Conservation (phyloP, 2,329 filamentous ascomycete genomes). For the Aspergillus sp. region DNA sequence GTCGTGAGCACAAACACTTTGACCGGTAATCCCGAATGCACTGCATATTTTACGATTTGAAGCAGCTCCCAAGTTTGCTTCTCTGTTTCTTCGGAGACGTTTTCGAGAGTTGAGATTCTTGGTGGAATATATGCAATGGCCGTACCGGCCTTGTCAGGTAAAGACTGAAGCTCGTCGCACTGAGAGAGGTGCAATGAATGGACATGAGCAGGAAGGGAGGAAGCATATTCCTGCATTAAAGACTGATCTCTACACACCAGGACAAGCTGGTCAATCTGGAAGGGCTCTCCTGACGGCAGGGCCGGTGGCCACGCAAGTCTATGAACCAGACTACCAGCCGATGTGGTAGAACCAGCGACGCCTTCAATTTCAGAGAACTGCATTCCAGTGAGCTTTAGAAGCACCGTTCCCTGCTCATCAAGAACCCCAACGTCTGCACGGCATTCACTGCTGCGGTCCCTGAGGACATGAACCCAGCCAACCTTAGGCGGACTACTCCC, state of each 20-base stretch:
- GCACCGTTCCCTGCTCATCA: conserved; percentile 27
- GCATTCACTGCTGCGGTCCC: background rate
- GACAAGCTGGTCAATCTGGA: conserved; percentile 16
- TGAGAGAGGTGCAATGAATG: background rate
- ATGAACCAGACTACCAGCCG: conserved; percentile 36
- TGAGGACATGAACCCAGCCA: conserved; percentile 37
- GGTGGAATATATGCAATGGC: conserved; percentile 13
- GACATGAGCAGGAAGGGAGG: background rate
- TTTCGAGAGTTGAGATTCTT: background rate
- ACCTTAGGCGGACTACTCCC: conserved; percentile 29
- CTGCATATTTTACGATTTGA: conserved; percentile 6
- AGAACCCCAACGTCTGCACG: background rate
- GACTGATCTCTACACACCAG: conserved; percentile 5
- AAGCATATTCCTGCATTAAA: background rate
- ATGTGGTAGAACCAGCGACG: conserved; percentile 18
- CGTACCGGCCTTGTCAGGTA: background rate
- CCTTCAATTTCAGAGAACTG: conserved; percentile 44
- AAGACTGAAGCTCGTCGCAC: background rate
- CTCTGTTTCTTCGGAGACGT: conserved; percentile 3
- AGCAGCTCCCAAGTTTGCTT: conserved; percentile 9
- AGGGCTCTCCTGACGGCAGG: conserved; percentile 30
- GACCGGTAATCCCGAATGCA: background rate
- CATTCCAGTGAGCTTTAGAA: conserved; percentile 37
- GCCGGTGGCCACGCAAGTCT: conserved; percentile 41
- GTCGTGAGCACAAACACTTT: conserved; percentile 34